phyloP scores from a whole-genome alignment of 352 stramenopile species.

The Globisporangium spinosum region DNA sequence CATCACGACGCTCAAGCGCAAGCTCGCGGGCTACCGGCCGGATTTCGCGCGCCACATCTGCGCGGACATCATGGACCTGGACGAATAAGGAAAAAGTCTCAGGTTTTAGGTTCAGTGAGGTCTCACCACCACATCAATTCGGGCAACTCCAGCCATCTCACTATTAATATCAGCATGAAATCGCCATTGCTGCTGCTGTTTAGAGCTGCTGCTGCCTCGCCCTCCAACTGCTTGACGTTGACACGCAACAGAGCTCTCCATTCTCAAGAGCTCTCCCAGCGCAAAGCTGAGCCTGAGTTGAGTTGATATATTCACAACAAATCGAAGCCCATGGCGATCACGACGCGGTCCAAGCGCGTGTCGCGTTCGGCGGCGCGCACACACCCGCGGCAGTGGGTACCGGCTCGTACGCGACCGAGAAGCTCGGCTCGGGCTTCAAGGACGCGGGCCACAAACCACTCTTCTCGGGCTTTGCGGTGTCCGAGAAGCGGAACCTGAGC shows the following conservation, averaged over 20 bases:
- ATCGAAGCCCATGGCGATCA: constrained; percentile 54
- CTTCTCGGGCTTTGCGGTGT: constrained; percentile 70
- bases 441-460: constrained; percentile 24
- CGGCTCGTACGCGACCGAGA: constrained; percentile 57
- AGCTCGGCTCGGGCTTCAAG: constrained; percentile 49
- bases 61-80: constrained; percentile 31
- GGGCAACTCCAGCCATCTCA: background rate
- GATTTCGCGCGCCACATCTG: constrained; percentile 53
- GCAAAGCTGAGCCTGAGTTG: background rate
- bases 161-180: constrained; percentile 10
- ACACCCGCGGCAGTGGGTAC: constrained; percentile 61
- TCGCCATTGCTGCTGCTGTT: constrained; percentile 1
- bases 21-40: constrained; percentile 48
- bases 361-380: constrained; percentile 44
- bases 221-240: background rate
- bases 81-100: constrained; percentile 19
- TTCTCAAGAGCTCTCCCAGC: background rate
- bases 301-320: background rate
- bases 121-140: background rate
- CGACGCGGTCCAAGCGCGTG: constrained; percentile 71
- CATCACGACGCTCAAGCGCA: constrained; percentile 38
- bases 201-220: background rate
- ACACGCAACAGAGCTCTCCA: background rate
- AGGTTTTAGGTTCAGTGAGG: background rate
- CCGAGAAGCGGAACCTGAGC: constrained; percentile 71